Evolutionary conservation across 2,329 filamentous ascomycete genomes (phyloP).

Genomic region (Shiraia sp.): DNA sequence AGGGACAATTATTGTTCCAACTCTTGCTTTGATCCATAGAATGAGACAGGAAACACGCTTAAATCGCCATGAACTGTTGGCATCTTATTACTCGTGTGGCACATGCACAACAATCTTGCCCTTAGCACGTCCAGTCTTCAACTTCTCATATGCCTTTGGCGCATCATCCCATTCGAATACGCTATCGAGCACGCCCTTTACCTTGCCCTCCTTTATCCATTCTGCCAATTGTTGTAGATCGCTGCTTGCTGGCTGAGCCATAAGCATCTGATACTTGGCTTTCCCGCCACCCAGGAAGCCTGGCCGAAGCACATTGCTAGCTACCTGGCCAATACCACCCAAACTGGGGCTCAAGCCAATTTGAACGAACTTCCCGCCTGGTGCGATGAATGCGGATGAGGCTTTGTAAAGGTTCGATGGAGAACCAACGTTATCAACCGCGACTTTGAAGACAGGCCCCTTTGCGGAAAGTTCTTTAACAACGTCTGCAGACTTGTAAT

Average conservation of each 20-base stretch:
- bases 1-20: no score
- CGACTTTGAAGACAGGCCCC: slow-evolving; percentile 56
- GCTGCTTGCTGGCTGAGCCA: slow-evolving; percentile 45
- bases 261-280: slow-evolving; percentile 47
- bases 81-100: slow-evolving; percentile 26
- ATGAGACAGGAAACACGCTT: no score
- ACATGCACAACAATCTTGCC: slow-evolving; percentile 62
- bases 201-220: slow-evolving; percentile 62
- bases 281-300: slow-evolving; percentile 57
- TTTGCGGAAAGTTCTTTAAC: slow-evolving; percentile 51
- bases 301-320: slow-evolving; percentile 50
- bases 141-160: slow-evolving; percentile 60
- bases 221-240: slow-evolving; percentile 56
- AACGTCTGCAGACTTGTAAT: slow-evolving; percentile 60
- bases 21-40: no score
- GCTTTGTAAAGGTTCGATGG: slow-evolving; percentile 58
- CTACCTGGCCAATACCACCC: slow-evolving; percentile 30
- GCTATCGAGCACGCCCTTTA: slow-evolving; percentile 61
- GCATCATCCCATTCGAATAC: slow-evolving; percentile 61
- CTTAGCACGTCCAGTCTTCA: slow-evolving; percentile 59
- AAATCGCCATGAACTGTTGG: no score
- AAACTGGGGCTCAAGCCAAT: slow-evolving; percentile 22
- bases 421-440: slow-evolving; percentile 62
- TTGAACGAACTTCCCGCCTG: slow-evolving; percentile 53
- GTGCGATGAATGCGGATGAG: slow-evolving; percentile 56